These are phyloP conservation scores for Cudoniella acicularis DNA, from an alignment of 495 filamentous ascomycete species.

Conservation along the genomic window DNA sequence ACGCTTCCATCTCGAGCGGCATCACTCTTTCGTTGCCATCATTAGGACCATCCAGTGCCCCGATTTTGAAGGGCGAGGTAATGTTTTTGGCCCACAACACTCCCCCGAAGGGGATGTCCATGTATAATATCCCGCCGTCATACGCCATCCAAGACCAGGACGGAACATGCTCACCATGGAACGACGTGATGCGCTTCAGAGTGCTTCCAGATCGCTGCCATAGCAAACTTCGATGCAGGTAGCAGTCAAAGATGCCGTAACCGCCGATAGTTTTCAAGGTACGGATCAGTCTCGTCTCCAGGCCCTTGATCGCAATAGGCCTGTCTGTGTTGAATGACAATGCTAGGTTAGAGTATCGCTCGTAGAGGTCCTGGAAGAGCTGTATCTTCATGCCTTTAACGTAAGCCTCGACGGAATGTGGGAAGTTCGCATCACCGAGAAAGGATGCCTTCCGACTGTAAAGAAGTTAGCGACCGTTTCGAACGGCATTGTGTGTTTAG, in stretches of 20 bases:
- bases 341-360: slow-evolving; percentile 5
- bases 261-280: slow-evolving; percentile 5
- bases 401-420: slow-evolving; percentile 7
- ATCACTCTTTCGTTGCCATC: no score
- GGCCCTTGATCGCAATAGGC: slow-evolving; percentile 8
- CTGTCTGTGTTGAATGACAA: slow-evolving; percentile 1
- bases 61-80: slow-evolving; percentile 1
- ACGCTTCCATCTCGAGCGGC: no score
- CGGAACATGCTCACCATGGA: background rate
- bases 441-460: slow-evolving; percentile 23
- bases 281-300: slow-evolving; percentile 2
- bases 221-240: slow-evolving; percentile 7
- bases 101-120: slow-evolving; percentile 2
- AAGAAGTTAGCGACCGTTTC: no score
- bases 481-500: no score
- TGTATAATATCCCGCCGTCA: slow-evolving; percentile 5
- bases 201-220: slow-evolving; percentile 4
- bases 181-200: slow-evolving; percentile 4
- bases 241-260: slow-evolving; percentile 10
- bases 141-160: slow-evolving; percentile 19
- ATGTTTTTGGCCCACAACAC: slow-evolving; percentile 24
- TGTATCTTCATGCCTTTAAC: slow-evolving; percentile 4
- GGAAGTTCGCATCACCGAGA: slow-evolving; percentile 39
- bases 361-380: slow-evolving; percentile 10
- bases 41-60: no score